Percentiles rank a stretch among this genome's conserved stretches.
Evolutionary conservation across 2,329 filamentous ascomycete genomes (phyloP).

Genomic region (Bipolaris bicolor): DNA sequence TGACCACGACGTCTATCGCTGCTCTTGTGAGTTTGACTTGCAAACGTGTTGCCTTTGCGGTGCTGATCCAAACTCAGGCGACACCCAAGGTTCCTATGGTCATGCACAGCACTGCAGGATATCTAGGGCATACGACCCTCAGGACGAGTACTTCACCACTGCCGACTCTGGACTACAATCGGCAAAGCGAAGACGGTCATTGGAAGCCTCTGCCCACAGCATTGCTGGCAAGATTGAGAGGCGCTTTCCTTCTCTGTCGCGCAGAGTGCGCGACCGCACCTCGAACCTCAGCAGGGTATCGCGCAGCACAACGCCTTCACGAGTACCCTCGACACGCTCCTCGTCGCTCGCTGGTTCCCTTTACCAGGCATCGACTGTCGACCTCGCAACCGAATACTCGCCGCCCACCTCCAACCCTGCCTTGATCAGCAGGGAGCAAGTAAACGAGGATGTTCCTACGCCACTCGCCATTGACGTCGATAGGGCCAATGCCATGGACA

Average conservation of each 20-base stretch:
- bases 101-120: conserved; percentile 54
- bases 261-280: conserved; percentile 61
- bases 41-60: conserved; percentile 14
- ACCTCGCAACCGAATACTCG: conserved; percentile 44
- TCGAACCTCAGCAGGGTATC: conserved; percentile 42
- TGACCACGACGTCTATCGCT: conserved; percentile 58
- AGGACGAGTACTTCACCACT: conserved; percentile 65
- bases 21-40: conserved; percentile 69
- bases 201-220: conserved; percentile 66
- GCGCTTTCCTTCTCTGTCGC: conserved; percentile 62
- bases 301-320: conserved; percentile 57
- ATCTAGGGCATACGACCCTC: conserved; percentile 67
- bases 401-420: conserved; percentile 32
- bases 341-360: conserved; percentile 74
- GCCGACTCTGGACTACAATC: conserved; percentile 64
- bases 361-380: conserved; percentile 51
- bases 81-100: conserved; percentile 60
- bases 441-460: conserved; percentile 38
- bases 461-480: conserved; percentile 45
- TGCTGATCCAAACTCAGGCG: conserved; percentile 56
- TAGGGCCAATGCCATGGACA: conserved; percentile 56
- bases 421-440: conserved; percentile 42
- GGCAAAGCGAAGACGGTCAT: conserved; percentile 63
- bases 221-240: conserved; percentile 70
- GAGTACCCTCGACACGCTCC: conserved; percentile 72